Conservation (phyloP, 2,329 filamentous ascomycete genomes). For the Beauveria sp. region DNA sequence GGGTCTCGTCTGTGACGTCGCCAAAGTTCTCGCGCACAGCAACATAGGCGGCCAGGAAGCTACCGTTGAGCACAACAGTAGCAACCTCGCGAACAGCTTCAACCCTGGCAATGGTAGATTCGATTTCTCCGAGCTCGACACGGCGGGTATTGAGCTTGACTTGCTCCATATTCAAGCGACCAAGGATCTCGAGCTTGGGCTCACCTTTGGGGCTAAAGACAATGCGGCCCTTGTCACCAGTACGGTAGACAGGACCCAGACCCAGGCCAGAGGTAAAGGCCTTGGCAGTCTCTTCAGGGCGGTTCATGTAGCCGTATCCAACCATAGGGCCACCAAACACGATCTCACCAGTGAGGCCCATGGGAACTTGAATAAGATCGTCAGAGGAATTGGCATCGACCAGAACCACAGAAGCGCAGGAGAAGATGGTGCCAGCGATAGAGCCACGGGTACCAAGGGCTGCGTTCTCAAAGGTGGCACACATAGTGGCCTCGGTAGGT, state of each 20-base stretch:
- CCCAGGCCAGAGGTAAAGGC: neutral
- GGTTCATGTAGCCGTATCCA: constrained; percentile 12
- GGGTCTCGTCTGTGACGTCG: neutral
- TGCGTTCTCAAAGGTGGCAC: constrained; percentile 3
- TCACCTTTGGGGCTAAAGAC: constrained; percentile 3
- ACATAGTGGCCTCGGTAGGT: constrained; percentile 11
- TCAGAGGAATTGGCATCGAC: constrained; percentile 6
- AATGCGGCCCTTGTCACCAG: constrained; percentile 10
- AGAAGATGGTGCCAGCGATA: constrained; percentile 3
- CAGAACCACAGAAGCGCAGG: constrained; percentile 6
- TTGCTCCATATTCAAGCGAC: constrained; percentile 10
- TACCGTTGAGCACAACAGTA: constrained; percentile 37
- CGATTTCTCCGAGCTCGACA: constrained; percentile 9
- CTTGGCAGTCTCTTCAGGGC: constrained; percentile 8
- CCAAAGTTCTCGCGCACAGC: neutral
- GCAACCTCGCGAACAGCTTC: constrained; percentile 27
- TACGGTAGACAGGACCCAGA: constrained; percentile 6
- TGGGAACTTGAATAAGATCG: constrained; percentile 2
- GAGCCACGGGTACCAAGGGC: constrained; percentile 7
- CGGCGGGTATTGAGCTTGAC: constrained; percentile 11
- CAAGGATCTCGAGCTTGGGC: constrained; percentile 9
- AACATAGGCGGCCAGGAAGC: constrained; percentile 10
- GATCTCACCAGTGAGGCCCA: constrained; percentile 14
- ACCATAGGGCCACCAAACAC: constrained; percentile 19
- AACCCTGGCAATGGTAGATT: constrained; percentile 3